Conservation (phyloP, 495 filamentous ascomycete species). For the Chaetomium cochliodes region DNA sequence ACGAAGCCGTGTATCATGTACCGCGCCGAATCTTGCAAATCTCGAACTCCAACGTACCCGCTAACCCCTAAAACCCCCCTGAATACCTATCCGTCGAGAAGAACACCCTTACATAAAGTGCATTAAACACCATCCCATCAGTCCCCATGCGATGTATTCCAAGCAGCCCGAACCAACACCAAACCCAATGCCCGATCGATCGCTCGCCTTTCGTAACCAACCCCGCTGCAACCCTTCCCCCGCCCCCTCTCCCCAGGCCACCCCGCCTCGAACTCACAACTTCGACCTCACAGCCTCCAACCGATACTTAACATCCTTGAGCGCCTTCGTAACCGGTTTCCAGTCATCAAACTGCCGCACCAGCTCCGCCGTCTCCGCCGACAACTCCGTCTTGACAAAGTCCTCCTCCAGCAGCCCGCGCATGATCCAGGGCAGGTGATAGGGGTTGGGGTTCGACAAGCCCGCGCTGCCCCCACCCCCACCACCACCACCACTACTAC, state of each 20-base stretch:
- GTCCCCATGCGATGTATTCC: background rate
- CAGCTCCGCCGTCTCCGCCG: conserved; percentile 72
- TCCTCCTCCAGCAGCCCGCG: conserved; percentile 90
- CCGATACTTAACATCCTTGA: conserved; percentile 95
- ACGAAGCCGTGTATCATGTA: conserved; percentile 5
- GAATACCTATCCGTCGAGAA: background rate
- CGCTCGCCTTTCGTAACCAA: no score
- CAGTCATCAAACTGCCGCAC: conserved; percentile 89
- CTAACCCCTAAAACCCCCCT: background rate
- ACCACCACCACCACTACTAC: conserved; percentile 35
- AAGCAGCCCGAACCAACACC: background rate
- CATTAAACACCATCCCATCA: background rate
- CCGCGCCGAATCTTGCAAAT: background rate
- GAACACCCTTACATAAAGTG: background rate
- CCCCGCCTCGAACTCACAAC: conserved; percentile 45
- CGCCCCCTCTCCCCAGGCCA: background rate
- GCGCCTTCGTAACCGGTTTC: conserved; percentile 81
- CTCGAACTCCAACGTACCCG: background rate
- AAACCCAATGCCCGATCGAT: background rate
- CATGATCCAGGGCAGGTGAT: conserved; percentile 91
- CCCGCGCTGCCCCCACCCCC: conserved; percentile 17
- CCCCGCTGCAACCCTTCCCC: background rate
- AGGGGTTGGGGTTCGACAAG: conserved; percentile 65
- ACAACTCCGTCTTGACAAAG: conserved; percentile 75
- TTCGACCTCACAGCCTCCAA: conserved; percentile 89